These are phyloP conservation scores for Penicillium sp. DNA, from an alignment of 2,329 filamentous ascomycete species.

Conservation along the genomic window DNA sequence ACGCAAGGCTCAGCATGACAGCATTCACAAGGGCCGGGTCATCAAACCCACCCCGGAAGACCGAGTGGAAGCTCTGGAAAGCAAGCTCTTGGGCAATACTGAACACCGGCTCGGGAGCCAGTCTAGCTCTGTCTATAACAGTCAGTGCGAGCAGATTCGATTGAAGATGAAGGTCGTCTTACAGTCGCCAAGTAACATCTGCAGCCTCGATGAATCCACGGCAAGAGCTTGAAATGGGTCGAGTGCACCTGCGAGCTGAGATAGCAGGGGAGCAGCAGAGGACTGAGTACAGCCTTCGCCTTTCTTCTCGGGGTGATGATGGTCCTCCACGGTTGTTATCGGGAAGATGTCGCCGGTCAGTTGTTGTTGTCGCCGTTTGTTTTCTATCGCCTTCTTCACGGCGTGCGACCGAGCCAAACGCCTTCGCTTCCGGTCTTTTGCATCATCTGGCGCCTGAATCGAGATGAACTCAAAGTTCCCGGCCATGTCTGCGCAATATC, in stretches of 20 bases:
- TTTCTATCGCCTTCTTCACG: conserved; percentile 2
- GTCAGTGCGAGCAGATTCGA: not conserved
- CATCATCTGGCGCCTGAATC: not conserved
- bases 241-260: not conserved
- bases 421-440: not conserved
- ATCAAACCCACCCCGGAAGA: conserved; percentile 9
- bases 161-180: not conserved
- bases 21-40: conserved; percentile 12
- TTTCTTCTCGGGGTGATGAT: not conserved
- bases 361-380: conserved; percentile 6
- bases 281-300: not conserved
- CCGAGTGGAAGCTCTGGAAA: conserved; percentile 9
- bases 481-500: not conserved
- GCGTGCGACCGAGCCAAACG: conserved; percentile 12
- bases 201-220: conserved; percentile 9
- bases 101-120: conserved; percentile 14
- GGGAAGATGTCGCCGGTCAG: not conserved
- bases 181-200: conserved; percentile 5
- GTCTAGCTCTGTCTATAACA: not conserved
- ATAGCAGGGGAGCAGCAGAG: not conserved
- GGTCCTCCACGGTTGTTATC: not conserved
- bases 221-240: conserved; percentile 14
- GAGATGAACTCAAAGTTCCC: conserved; percentile 10
- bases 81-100: conserved; percentile 12
- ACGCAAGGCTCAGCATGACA: conserved; percentile 6